Percentiles rank a stretch among this genome's conserved stretches.
phyloP scores from a whole-genome alignment of 2,329 filamentous ascomycete genomes.

The Fusarium redolens region DNA sequence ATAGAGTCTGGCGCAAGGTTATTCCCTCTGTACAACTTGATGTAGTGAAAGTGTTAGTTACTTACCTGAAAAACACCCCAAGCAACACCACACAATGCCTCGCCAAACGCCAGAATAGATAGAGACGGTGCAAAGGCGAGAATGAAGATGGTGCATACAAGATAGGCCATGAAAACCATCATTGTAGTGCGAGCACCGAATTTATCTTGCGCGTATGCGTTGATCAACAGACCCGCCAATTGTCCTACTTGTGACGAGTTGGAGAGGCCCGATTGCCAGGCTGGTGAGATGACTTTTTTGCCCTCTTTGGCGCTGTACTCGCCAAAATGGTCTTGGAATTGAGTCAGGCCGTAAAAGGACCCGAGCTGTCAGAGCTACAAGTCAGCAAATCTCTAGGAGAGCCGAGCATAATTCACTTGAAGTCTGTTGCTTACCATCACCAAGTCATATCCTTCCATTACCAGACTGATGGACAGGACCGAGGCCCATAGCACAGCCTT shows the following conservation, averaged over 20 bases:
- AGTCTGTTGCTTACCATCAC: slow-evolving; percentile 46
- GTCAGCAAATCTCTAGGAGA: background rate
- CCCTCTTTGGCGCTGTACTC: background rate
- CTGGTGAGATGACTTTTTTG: slow-evolving; percentile 54
- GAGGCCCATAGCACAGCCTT: background rate
- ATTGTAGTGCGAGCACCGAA: slow-evolving; percentile 45
- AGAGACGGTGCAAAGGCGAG: slow-evolving; percentile 50
- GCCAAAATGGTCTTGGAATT: slow-evolving; percentile 31
- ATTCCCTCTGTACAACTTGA: fast-evolving
- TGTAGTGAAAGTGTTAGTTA: fast-evolving
- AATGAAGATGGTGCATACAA: slow-evolving; percentile 13
- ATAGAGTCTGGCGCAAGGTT: slow-evolving; percentile 47
- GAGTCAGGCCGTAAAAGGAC: slow-evolving; percentile 29
- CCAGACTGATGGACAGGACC: background rate
- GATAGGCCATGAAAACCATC: slow-evolving; percentile 37
- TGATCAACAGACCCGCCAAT: slow-evolving; percentile 57
- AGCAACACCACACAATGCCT: slow-evolving; percentile 50
- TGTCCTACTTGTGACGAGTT: slow-evolving; percentile 58
- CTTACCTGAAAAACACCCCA: slow-evolving; percentile 47
- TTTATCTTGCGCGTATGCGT: slow-evolving; percentile 55
- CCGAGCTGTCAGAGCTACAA: background rate
- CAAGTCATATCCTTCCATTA: slow-evolving; percentile 46
- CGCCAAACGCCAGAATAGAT: slow-evolving; percentile 51
- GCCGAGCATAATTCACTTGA: fast-evolving
- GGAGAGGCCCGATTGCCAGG: slow-evolving; percentile 60